Conservation (phyloP, 257 asterid genomes). For the Solanum virginianum region DNA sequence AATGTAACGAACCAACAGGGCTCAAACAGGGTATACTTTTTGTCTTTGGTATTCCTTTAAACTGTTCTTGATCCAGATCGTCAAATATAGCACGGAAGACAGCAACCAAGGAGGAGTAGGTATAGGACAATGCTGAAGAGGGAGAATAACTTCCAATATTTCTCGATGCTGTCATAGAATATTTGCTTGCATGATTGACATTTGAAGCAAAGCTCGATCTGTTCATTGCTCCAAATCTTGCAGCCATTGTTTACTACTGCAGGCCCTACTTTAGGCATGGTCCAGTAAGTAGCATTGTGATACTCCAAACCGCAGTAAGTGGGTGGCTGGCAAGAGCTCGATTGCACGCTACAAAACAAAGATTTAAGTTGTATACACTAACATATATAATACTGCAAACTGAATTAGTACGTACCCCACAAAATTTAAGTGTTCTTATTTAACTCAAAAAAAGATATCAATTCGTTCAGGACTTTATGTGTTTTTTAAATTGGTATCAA, state of each 20-base stretch:
- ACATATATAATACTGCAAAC: neutral
- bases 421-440: too few species aligned
- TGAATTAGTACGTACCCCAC: too few species aligned
- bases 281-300: slow-evolving; percentile 37
- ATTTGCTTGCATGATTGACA: slow-evolving; percentile 37
- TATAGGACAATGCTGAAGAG: neutral
- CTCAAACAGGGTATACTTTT: neutral
- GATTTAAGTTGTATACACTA: neutral
- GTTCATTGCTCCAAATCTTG: slow-evolving; percentile 34
- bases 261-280: slow-evolving; percentile 16
- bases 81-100: too few species aligned
- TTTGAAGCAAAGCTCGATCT: slow-evolving; percentile 27
- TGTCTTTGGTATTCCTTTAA: neutral
- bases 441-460: too few species aligned
- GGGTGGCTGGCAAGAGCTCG: slow-evolving; percentile 61
- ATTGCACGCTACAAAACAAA: slow-evolving; percentile 6
- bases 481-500: too few species aligned
- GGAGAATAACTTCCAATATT: slow-evolving; percentile 25
- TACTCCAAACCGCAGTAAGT: slow-evolving; percentile 26
- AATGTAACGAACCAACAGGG: neutral
- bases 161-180: slow-evolving; percentile 9
- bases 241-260: slow-evolving; percentile 22
- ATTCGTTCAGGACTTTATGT: too few species aligned
- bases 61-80: neutral
- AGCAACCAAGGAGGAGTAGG: neutral